A percentile compares a stretch with the other conserved stretches of the same genome.
Evolutionary conservation across 2,329 filamentous ascomycete genomes (phyloP).

Genomic region (Diaporthe nobilis): DNA sequence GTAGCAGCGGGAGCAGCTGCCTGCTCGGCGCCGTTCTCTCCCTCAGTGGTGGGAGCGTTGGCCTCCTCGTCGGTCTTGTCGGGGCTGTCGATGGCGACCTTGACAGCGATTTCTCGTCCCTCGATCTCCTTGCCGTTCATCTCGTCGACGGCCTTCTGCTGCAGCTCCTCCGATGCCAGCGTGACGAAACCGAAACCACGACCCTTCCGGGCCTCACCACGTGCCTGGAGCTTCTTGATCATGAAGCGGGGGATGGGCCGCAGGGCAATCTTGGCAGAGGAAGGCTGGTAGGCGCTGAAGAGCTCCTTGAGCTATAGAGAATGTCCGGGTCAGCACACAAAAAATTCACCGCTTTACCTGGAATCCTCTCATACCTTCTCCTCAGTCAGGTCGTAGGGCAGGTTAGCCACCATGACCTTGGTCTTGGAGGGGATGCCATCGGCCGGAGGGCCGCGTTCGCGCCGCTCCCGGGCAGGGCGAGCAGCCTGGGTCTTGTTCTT

Average conservation of each 20-base stretch:
- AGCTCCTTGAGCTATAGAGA: slow-evolving; percentile 91
- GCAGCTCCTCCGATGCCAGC: slow-evolving; percentile 92
- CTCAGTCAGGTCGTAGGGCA: slow-evolving; percentile 97
- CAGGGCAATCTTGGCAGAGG: slow-evolving; percentile 97
- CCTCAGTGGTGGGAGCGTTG: slow-evolving; percentile 62
- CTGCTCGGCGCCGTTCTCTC: slow-evolving; percentile 60
- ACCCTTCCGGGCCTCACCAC: slow-evolving; percentile 98
- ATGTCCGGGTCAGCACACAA: slow-evolving; percentile 19
- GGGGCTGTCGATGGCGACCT: slow-evolving; percentile 99
- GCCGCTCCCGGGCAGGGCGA: slow-evolving; percentile 72
- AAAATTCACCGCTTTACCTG: slow-evolving; percentile 31
- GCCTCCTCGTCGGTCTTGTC: slow-evolving; percentile 95
- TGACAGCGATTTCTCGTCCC: slow-evolving; percentile 98
- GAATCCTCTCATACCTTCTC: slow-evolving; percentile 79
- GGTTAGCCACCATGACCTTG: slow-evolving; percentile 99
- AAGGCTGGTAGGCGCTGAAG: slow-evolving; percentile 91
- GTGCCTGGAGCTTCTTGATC: slow-evolving; percentile 99
- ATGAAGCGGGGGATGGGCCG: slow-evolving; percentile 99
- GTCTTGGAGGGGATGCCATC: slow-evolving; percentile 99
- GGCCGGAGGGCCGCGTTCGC: slow-evolving; percentile 93
- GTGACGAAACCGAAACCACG: slow-evolving; percentile 99
- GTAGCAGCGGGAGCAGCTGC: slow-evolving; percentile 41
- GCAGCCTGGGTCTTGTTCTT: slow-evolving; percentile 69
- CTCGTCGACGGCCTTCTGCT: slow-evolving; percentile 96
- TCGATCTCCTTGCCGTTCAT: slow-evolving; percentile 99